Evolutionary conservation across 164 flowering plant genomes (phyloP), one percentile per base, ranked within the genome.

Genomic region (Liquidambar formosana): DNA sequence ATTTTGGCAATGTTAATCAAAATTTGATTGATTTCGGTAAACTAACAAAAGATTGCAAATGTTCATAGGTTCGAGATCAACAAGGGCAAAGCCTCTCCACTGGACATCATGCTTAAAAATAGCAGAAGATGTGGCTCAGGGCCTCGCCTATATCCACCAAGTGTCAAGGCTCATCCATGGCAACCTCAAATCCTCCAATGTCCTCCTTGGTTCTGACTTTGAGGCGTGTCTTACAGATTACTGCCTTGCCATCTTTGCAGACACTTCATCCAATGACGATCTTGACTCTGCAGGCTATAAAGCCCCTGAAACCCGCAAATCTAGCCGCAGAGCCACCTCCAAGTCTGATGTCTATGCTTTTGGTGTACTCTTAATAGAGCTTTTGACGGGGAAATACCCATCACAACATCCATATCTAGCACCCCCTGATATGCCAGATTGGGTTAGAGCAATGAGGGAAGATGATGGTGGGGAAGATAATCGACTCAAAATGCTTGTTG

Each of bases 91-190:
- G 83, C 99, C 99, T 26, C 86, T 95, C 1, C 99, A 95, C 78
- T 95, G 99, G 99, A 95, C 98, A 9, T 93, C 97, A 33, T 93
- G 99, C 81, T 73, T 95, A 68, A 95, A 95, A 69, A 93, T 95
- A 77, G 99, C 98, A 16, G 99, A 91, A 64, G 99, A 93, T 57
- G 85, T 90, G 22, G 97, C 97, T 1, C 97, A 91, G 56, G 99
- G 99, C 22, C 90, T 95, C 16, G 82, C 92, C 66, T 89, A 89
- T 82, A 86, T 95, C 71, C 99, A 95, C 86, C 96, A 91, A 73
- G 90, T 90, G 52, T 90, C 90, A 77, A 77, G 85, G 69, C 89
- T 95, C 1, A 85, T 89, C 74, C 99, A 94, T 62, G 98, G 98
- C 70, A 93, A 93, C 69, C 88, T 95, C 80, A 95, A 91, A 60